Base-by-base conservation (phyloP, 192 early-diverging fungal genomes). In the Funneliformis geosporum region DNA sequence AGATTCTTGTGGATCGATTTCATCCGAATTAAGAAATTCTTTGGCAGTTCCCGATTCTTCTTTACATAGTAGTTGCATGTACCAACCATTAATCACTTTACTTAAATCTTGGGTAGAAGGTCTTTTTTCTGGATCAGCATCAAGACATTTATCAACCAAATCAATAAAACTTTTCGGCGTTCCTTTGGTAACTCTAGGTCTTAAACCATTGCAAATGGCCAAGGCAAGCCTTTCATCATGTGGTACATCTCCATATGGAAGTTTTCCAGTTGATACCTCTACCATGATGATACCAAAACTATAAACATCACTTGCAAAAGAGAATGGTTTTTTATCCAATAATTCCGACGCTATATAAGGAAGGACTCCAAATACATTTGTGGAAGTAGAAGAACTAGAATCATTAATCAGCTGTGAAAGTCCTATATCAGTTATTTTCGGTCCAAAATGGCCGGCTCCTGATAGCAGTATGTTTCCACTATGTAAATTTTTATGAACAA, bases 401-500 rank as follows among this genome's bases (percentile, higher is more conserved):
- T 33, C 33, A 2, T 33, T 33, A 33, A 33, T 33, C 2, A 33
- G 33, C 33, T 33, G 33, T 33, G 33, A 33, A 33, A 33, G 33
- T 33, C 33, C 33, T 33, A 33, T 33, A 33, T 33, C 33, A 33
- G 33, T 2, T 33, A 33, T 33, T 33, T 33, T 33, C 33, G 44
- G 10, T 43, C 70, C 70, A 14, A 72, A 25, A 44, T 72, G 40
- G 18, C 42, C 70, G 4, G 44, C 33, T 23, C 18, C n/a, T 21
- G 33, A 27, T n/a, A 72, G 40, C 11, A 86, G 69, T 21, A 86
- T 82, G 64, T 86, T 86, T 50, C 83, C 83, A 59, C 79, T 84
- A 75, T 86, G 85, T 1, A 86, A 73, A 68, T 86, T 83, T 12
- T 83, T 74, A 75, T 86, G 85, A 28, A 84, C 68, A 44, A 78